Conservation (phyloP, 2,329 filamentous ascomycete species). For the Exserohilum rostratum region DNA sequence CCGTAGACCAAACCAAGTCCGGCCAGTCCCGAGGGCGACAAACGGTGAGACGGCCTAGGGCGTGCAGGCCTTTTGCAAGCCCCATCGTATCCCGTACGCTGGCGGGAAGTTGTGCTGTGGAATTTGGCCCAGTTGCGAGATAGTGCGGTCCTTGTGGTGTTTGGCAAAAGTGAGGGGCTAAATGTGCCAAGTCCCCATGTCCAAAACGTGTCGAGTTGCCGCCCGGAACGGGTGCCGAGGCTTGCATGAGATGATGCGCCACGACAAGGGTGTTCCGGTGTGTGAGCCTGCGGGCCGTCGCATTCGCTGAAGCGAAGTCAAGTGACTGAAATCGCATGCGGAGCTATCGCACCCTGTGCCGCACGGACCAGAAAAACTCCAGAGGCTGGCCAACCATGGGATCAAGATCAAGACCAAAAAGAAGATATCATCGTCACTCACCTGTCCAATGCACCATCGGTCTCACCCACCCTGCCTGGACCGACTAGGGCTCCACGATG, state of each 20-base stretch:
- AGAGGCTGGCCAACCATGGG: conserved; percentile 42
- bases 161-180: conserved; percentile 20
- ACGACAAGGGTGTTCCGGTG: conserved; percentile 40
- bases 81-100: neutral
- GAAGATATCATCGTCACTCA: conserved; percentile 62
- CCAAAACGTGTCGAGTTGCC: conserved; percentile 45
- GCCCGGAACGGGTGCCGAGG: conserved; percentile 46
- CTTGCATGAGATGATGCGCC: conserved; percentile 42
- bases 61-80: conserved; percentile 14
- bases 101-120: conserved; percentile 5
- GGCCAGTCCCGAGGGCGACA: conserved; percentile 46
- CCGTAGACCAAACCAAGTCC: conserved; percentile 33
- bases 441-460: conserved; percentile 86
- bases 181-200: conserved; percentile 36
- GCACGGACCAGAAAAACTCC: conserved; percentile 31
- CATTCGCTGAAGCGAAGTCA: conserved; percentile 59
- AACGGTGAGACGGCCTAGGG: conserved; percentile 30
- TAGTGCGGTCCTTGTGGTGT: conserved; percentile 18
- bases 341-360: conserved; percentile 45
- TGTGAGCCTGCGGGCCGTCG: conserved; percentile 46
- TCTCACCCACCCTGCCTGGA: conserved; percentile 74
- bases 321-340: conserved; percentile 67
- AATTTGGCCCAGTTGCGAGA: conserved; percentile 19
- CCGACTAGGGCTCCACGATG: conserved; percentile 76
- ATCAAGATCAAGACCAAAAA: conserved; percentile 26